Conservation (phyloP, 2,329 filamentous ascomycete genomes). For the Blumeriella jaapii region DNA sequence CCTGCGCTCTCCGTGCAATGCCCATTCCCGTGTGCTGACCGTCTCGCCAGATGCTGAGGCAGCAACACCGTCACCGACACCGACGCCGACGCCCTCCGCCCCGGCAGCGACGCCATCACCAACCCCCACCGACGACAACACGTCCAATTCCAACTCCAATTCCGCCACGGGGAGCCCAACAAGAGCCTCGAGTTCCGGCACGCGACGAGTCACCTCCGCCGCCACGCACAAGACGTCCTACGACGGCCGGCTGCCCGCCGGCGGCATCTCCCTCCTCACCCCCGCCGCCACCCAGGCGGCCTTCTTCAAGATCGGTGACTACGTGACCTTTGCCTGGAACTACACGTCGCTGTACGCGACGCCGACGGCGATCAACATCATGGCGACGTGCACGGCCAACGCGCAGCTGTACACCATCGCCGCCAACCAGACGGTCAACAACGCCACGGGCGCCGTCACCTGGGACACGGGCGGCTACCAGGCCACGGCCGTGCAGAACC, state of each 20-base stretch:
- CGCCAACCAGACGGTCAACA: slow-evolving; percentile 47
- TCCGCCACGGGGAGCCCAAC: slow-evolving; percentile 1
- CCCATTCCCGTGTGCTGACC: background rate
- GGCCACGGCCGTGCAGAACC: slow-evolving; percentile 30
- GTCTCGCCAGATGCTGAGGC: background rate
- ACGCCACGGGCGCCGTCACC: slow-evolving; percentile 37
- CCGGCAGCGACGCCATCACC: background rate
- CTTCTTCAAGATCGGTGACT: slow-evolving; percentile 49
- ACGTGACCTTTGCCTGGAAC: slow-evolving; percentile 52
- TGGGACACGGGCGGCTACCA: slow-evolving; percentile 47
- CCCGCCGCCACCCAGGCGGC: slow-evolving; percentile 36
- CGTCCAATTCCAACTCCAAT: slow-evolving; percentile 2
- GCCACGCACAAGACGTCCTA: slow-evolving; percentile 26
- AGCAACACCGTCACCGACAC: background rate
- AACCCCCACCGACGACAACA: slow-evolving; percentile 2
- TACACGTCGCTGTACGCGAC: slow-evolving; percentile 48
- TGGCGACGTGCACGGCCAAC: slow-evolving; percentile 43
- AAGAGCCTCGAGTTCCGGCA: too few species aligned
- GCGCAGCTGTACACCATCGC: slow-evolving; percentile 48
- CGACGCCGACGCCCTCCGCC: background rate
- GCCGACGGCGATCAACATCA: slow-evolving; percentile 48
- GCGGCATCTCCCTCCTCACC: slow-evolving; percentile 40
- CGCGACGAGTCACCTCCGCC: slow-evolving; percentile 8
- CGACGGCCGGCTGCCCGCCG: slow-evolving; percentile 36
- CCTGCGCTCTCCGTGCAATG: too few species aligned